Evolutionary conservation across 306 rosid genomes (phyloP), one percentile per base, ranked within the genome.

Genomic region (Senna tora): DNA sequence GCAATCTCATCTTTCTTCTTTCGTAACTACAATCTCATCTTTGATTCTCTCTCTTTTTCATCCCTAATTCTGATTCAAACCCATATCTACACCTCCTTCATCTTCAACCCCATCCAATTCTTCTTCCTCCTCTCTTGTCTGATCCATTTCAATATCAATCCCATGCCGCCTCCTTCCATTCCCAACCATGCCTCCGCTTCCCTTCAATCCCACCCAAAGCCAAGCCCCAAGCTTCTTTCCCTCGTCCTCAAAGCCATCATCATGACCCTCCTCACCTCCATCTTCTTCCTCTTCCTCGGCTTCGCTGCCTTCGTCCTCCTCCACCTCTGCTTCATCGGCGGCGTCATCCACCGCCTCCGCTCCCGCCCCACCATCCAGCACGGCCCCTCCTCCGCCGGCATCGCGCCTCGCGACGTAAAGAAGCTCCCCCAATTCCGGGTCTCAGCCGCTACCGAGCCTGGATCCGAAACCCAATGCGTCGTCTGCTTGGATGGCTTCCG

Each of bases 271-370:
- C 74, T 91, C 59, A 87, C 97, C 73, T 79, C 95, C 70, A 70
- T 91, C 71, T 94, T 94, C 86, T 83, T 91, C 86, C 82, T 94
- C 75, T 91, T 93, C 65, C 80, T 94, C 10, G 92, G 90, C 50
- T 75, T 83, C 69, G 96, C 97, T 22, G 81, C 91, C 28, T 80
- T 88, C 22, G 76, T 91, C 60, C 86, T 91, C 64, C 80, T 90
- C 70, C 78, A 81, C 72, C 87, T 87, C 77, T 87, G 85, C 79
- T 77, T 91, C 79, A 71, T 84, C 20, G 87, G 86, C 74, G 84
- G 80, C 4, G 76, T 90, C 59, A 33, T 82, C 76, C 97, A 82
- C 85, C 87, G 92, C 77, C 88, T 77, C 11, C 90, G 89, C 38
- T 68, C 17, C 77, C 84, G 82, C 72, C 78, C 81, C 15, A 4